These are phyloP conservation scores for Lecanicillium sp. DNA, from an alignment of 2,329 filamentous ascomycete genomes.

Conservation along the genomic window DNA sequence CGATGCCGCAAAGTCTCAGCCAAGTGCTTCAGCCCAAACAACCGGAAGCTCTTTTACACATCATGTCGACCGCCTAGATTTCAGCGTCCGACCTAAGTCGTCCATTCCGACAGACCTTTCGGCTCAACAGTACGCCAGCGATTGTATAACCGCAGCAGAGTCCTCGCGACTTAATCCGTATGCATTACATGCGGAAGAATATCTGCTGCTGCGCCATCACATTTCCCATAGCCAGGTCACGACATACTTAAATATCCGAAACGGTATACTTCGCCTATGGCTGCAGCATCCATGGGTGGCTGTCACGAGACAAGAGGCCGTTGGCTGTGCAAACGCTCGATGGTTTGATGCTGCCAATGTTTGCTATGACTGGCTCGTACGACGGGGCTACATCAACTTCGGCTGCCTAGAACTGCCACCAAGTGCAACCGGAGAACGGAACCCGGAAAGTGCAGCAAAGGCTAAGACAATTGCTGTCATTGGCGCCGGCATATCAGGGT, in stretches of 20 bases:
- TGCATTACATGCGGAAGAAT: conserved; percentile 77
- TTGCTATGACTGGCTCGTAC: conserved; percentile 86
- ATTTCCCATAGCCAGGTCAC: conserved; percentile 87
- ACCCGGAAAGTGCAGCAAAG: conserved; percentile 27
- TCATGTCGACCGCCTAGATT: conserved; percentile 30
- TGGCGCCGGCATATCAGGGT: conserved; percentile 87
- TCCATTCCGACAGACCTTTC: conserved; percentile 75
- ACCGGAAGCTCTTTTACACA: conserved; percentile 14
- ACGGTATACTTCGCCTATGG: conserved; percentile 89
- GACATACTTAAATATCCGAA: conserved; percentile 91
- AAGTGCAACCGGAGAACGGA: conserved; percentile 30
- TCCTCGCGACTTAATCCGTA: conserved; percentile 86
- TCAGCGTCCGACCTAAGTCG: conserved; percentile 64
- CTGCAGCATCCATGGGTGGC: conserved; percentile 74
- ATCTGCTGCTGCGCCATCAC: conserved; percentile 69
- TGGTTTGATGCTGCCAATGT: conserved; percentile 87
- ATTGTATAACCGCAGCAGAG: conserved; percentile 85
- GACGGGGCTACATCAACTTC: conserved; percentile 93
- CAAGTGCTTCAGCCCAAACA: conserved; percentile 10
- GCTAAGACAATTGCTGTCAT: conserved; percentile 74
- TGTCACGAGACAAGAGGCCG: conserved; percentile 76
- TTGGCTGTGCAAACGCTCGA: conserved; percentile 79
- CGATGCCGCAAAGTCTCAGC: conserved; percentile 19
- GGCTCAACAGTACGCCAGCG: conserved; percentile 73
- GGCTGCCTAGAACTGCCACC: conserved; percentile 73